A percentile compares a stretch with the other conserved stretches of the same genome.
Conservation (phyloP, 139 green algal genomes). For the Desmodesmus armatus region DNA sequence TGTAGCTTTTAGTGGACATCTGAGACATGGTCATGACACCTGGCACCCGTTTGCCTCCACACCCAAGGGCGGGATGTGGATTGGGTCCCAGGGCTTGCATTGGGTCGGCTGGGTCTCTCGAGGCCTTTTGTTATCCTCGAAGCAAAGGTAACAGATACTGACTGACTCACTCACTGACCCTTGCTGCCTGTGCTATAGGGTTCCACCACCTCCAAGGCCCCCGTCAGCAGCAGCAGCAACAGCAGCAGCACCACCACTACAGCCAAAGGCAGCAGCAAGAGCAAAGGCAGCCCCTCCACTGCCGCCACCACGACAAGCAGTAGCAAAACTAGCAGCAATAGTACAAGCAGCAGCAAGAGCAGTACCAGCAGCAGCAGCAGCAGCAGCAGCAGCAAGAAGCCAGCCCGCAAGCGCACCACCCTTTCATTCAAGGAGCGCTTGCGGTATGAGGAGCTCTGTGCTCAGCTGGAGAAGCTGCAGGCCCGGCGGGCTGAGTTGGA, state of each 20-base stretch:
- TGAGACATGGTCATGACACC: no score
- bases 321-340: slow-evolving; percentile 27
- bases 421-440: slow-evolving; percentile 58
- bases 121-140: no score
- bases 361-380: slow-evolving; percentile 12
- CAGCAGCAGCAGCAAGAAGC: slow-evolving; percentile 19
- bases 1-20: no score
- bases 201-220: no score
- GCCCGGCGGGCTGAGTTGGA: slow-evolving; percentile 17
- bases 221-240: not conserved
- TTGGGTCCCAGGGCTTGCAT: no score
- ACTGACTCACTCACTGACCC: no score
- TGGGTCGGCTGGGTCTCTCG: no score
- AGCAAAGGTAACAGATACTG: no score
- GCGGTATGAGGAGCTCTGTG: slow-evolving; percentile 60
- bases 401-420: slow-evolving; percentile 31
- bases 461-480: slow-evolving; percentile 39
- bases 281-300: slow-evolving; percentile 20
- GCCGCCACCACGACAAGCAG: not conserved
- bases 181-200: no score
- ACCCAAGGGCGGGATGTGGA: no score
- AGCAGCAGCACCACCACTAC: not conserved
- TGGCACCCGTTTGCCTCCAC: no score
- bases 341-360: not conserved
- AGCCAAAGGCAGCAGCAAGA: slow-evolving; percentile 15